Percentiles rank a stretch among this genome's conserved stretches.
Conservation (phyloP, 345 rosid species). For the Eucalyptus erythrocorys region DNA sequence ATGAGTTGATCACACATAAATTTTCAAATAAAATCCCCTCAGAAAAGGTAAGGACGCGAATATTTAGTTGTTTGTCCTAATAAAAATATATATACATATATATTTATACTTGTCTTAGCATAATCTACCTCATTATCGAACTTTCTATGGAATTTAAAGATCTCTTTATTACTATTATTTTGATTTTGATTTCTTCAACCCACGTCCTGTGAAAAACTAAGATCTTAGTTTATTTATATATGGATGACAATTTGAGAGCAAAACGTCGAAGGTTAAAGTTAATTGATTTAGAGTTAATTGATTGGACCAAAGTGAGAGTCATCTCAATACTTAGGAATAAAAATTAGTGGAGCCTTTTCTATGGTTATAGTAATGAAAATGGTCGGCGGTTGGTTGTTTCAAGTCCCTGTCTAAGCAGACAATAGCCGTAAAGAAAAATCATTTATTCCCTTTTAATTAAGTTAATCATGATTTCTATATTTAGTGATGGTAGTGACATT, state of each 20-base stretch:
- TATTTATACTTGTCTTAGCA: neutral
- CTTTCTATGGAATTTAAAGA: neutral
- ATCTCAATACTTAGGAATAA: neutral
- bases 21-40: too few relatives aligned
- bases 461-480: neutral
- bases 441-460: neutral
- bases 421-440: neutral
- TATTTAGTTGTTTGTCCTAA: neutral
- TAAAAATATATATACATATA: neutral
- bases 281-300: neutral
- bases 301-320: neutral
- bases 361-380: neutral
- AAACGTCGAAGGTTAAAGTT: neutral
- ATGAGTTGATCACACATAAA: too few relatives aligned
- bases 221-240: neutral
- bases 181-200: neutral
- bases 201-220: neutral
- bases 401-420: neutral
- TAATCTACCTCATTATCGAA: neutral
- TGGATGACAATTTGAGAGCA: neutral
- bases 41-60: neutral
- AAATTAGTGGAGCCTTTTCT: neutral
- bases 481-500: neutral
- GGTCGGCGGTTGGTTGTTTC: neutral
- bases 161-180: neutral